These are phyloP conservation scores for Ramaria sp. DNA, from an alignment of 768 basidiomycete genomes.

Conservation along the genomic window DNA sequence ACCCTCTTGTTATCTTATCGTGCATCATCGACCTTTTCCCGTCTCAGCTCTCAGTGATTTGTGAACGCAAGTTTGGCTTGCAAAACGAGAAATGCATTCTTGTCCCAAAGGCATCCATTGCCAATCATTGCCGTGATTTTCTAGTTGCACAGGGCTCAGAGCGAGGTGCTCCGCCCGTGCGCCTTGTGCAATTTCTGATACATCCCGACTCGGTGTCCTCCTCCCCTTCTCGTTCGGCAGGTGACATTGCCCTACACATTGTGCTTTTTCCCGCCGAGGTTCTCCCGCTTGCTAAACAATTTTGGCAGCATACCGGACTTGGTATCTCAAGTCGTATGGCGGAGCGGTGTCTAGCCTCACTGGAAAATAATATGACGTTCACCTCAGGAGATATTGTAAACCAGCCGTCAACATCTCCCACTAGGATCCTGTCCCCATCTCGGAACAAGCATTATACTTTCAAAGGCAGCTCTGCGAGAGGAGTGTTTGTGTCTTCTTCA, in stretches of 20 bases:
- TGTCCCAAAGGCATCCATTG: constrained; percentile 27
- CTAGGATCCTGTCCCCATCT: constrained; percentile 17
- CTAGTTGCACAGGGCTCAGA: constrained; percentile 15
- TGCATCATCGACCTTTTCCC: background rate
- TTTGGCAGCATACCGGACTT: constrained; percentile 43
- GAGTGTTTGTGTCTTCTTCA: background rate
- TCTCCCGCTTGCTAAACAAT: constrained; percentile 30
- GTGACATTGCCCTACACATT: constrained; percentile 27
- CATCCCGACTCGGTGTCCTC: constrained; percentile 15
- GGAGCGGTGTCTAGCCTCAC: constrained; percentile 30
- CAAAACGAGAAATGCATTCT: constrained; percentile 32
- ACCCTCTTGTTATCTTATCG: background rate
- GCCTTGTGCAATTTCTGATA: constrained; percentile 26
- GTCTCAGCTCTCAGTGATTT: constrained; percentile 28
- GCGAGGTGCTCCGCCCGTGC: constrained; percentile 12
- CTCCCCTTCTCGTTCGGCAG: background rate
- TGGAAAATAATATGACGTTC: constrained; percentile 19
- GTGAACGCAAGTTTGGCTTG: constrained; percentile 27
- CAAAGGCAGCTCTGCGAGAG: background rate
- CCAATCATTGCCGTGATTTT: constrained; percentile 28
- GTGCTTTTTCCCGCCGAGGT: constrained; percentile 27
- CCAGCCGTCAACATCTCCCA: constrained; percentile 8
- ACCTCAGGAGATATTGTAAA: background rate
- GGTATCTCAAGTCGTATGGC: constrained; percentile 38
- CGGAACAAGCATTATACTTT: constrained; percentile 6